phyloP scores from a whole-genome alignment of 805 yeast genomes.

The Lachancea meyersii region DNA sequence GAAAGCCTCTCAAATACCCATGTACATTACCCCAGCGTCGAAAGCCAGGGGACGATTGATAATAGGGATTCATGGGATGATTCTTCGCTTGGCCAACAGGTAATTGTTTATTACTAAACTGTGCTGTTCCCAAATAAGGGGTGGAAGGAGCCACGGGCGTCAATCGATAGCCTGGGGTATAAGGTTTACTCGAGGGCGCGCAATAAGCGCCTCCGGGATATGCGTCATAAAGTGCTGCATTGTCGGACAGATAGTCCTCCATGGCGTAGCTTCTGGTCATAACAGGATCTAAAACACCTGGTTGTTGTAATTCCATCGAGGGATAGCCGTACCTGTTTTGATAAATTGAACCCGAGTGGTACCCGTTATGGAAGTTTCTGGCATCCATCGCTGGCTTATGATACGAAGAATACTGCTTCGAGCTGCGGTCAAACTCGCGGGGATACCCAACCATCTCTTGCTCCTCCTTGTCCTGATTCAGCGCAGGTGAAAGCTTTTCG shows the following conservation, averaged over 20 bases:
- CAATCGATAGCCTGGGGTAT: conserved; percentile 17
- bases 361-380: conserved; percentile 4
- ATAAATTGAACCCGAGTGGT: conserved; percentile 4
- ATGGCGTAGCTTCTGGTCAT: conserved; percentile 10
- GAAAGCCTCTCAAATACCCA: conserved; percentile 9
- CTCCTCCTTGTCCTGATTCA: conserved; percentile 8
- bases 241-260: conserved; percentile 19
- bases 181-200: conserved; percentile 18
- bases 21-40: conserved; percentile 14
- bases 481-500: conserved; percentile 8
- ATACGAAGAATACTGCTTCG: conserved; percentile 7
- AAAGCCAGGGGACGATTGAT: conserved; percentile 11
- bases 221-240: conserved; percentile 15
- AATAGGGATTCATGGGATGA: conserved; percentile 12
- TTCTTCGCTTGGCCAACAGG: conserved; percentile 13
- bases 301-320: conserved; percentile 9
- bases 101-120: conserved; percentile 13
- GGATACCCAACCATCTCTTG: conserved; percentile 8
- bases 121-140: conserved; percentile 15
- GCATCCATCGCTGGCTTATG: conserved; percentile 7
- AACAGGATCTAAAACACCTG: conserved; percentile 7
- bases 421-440: conserved; percentile 8
- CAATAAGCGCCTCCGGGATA: conserved; percentile 15
- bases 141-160: conserved; percentile 17
- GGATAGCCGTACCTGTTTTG: conserved; percentile 11